Conservation (phyloP, 192 early-diverging fungal genomes). For the Backusella psychrophila region DNA sequence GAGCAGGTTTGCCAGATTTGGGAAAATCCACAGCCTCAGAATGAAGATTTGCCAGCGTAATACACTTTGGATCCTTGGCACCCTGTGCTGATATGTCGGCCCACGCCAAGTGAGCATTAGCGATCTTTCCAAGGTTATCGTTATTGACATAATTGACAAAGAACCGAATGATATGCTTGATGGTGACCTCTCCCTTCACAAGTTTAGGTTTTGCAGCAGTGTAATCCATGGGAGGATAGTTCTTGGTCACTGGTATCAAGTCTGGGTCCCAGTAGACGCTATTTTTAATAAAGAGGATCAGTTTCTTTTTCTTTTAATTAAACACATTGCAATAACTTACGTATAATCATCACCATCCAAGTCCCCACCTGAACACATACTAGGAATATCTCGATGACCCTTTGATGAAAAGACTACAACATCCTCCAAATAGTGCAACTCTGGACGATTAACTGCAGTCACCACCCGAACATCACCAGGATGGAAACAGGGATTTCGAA, state of each 20-base stretch:
- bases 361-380: slow-evolving; percentile 80
- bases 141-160: slow-evolving; percentile 65
- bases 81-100: slow-evolving; percentile 53
- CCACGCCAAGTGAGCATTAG: slow-evolving; percentile 63
- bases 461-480: slow-evolving; percentile 64
- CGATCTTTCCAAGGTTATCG: slow-evolving; percentile 67
- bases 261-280: slow-evolving; percentile 57
- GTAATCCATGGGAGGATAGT: slow-evolving; percentile 55
- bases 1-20: slow-evolving; percentile 63
- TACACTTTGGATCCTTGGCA: slow-evolving; percentile 47
- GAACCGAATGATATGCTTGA: slow-evolving; percentile 52
- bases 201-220: slow-evolving; percentile 27
- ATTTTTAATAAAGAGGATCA: neutral
- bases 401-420: slow-evolving; percentile 73
- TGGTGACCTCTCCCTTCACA: slow-evolving; percentile 40
- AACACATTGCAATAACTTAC: slow-evolving; percentile 28
- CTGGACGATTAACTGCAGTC: slow-evolving; percentile 50
- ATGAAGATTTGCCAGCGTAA: slow-evolving; percentile 62
- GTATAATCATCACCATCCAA: slow-evolving; percentile 78
- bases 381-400: slow-evolving; percentile 68
- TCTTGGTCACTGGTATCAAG: slow-evolving; percentile 39
- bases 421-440: slow-evolving; percentile 50
- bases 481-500: slow-evolving; percentile 63
- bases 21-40: slow-evolving; percentile 77
- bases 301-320: no score